These are phyloP conservation scores for Tremella fuciformis DNA, from an alignment of 768 basidiomycete species.

Conservation along the genomic window DNA sequence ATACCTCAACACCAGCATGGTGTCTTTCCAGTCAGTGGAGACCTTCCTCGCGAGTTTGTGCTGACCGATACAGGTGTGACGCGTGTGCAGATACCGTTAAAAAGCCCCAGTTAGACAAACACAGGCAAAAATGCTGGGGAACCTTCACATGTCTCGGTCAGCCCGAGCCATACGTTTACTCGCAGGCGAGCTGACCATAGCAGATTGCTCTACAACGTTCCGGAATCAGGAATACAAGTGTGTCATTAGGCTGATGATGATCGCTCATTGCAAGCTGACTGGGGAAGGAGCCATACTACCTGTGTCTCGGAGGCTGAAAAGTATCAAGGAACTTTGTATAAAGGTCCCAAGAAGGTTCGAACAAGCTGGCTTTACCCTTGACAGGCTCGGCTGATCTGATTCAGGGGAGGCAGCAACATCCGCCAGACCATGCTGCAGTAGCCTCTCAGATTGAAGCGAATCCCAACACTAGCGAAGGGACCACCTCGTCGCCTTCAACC, in stretches of 20 bases:
- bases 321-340: slow-evolving; percentile 82
- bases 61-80: slow-evolving; percentile 62
- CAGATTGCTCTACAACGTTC: slow-evolving; percentile 83
- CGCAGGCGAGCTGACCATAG: slow-evolving; percentile 37
- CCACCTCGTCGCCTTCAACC: slow-evolving; percentile 54
- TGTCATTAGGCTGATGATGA: slow-evolving; percentile 8
- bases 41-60: background rate
- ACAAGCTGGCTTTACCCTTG: background rate
- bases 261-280: background rate
- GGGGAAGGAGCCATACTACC: slow-evolving; percentile 58
- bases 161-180: slow-evolving; percentile 7
- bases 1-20: slow-evolving; percentile 57
- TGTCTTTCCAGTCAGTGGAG: slow-evolving; percentile 66
- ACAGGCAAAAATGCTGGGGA: slow-evolving; percentile 53
- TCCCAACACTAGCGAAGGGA: slow-evolving; percentile 26
- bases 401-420: slow-evolving; percentile 10
- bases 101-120: slow-evolving; percentile 88
- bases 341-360: slow-evolving; percentile 63
- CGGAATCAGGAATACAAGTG: slow-evolving; percentile 72
- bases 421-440: too few species aligned
- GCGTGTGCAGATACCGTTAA: slow-evolving; percentile 83
- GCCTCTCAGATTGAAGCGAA: background rate
- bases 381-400: background rate
- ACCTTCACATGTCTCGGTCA: slow-evolving; percentile 50
- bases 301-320: slow-evolving; percentile 92